Conservation (phyloP, 805 yeast genomes). For the Ogataea populi-albae region DNA sequence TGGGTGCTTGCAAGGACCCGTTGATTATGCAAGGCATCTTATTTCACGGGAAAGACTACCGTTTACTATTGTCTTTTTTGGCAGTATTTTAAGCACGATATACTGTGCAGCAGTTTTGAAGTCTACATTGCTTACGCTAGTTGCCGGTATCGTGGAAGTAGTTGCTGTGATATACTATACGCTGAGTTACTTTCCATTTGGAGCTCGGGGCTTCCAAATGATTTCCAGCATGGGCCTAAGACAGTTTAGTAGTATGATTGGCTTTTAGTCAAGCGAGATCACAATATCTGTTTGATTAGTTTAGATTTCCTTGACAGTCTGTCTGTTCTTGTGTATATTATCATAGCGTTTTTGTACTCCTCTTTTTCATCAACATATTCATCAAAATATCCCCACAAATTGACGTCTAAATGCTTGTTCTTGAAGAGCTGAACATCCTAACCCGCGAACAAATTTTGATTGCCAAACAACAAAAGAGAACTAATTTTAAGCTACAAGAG, state of each 20-base stretch:
- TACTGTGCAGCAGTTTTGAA: slow-evolving; percentile 71
- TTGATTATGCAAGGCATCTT: slow-evolving; percentile 72
- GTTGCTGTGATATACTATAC: slow-evolving; percentile 89
- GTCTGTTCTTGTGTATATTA: slow-evolving; percentile 7
- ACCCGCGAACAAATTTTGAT: too few species aligned
- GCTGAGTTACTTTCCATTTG: slow-evolving; percentile 92
- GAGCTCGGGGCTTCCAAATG: slow-evolving; percentile 68
- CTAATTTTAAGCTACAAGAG: too few species aligned
- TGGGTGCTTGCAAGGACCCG: slow-evolving; percentile 90
- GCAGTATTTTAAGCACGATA: slow-evolving; percentile 74
- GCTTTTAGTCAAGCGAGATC: slow-evolving; percentile 23
- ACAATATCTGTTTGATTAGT: background rate
- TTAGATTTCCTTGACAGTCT: background rate
- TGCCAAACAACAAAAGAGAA: too few species aligned
- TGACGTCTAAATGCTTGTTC: slow-evolving; percentile 2
- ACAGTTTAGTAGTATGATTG: slow-evolving; percentile 40
- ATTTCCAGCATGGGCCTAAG: slow-evolving; percentile 40
- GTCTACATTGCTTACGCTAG: slow-evolving; percentile 70
- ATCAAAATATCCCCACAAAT: slow-evolving; percentile 2
- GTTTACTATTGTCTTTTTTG: slow-evolving; percentile 76
- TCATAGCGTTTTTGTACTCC: too few species aligned
- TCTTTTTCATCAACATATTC: slow-evolving; percentile 1
- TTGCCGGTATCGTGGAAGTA: slow-evolving; percentile 73
- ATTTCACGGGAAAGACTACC: slow-evolving; percentile 72
- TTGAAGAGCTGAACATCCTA: too few species aligned